Base-by-base conservation (phyloP, 805 yeast species). In the Saccharomycopsis oosterbeekiorum region DNA sequence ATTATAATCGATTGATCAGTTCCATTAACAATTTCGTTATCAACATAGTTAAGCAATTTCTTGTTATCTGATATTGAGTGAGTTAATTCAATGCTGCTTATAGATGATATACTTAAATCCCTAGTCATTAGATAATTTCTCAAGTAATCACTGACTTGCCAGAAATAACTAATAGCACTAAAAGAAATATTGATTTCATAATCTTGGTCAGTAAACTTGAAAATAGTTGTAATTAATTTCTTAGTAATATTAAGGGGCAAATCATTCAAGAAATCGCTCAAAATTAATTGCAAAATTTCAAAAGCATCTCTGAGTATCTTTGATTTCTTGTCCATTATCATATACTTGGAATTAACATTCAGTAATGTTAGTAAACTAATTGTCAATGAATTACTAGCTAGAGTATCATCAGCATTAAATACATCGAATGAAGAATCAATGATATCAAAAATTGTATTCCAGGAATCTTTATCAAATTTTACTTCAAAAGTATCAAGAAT, bases 101-200 rank as follows among this genome's bases (percentile, higher is more conserved):
- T 11, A 24, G 53, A 47, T 2, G 53, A 47, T 2, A 47, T 47
- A 12, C 8, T 17, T 21, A 47, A 12, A 47, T 47, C 26, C 21
- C 53, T 47, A 6, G 4, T 14, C 34, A 24, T 21, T 24, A 57
- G 40, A 39, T 62, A 65, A 5, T 64, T 73, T 59, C 84, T 78
- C 51, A 85, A 72, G 62, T 84, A 84, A 68, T 94, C 98, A 67
- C 97, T 88, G 2, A 94, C 83, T 15, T 88, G 71, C 98, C 98
- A 93, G 68, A 91, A 92, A 66, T 91, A 88, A 66, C 97, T 89
- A 9, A 91, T 88, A 0, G 97, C 85, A 57, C 96, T 89, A 70
- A 93, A 91, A 0, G 97, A 89, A 21, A 90, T 88, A 70, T 93
- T 93, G 65, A 93, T 71, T 66, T 93, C 97, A 64, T 76, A 77